Conservation (phyloP, 306 rosid species). For the Geum urbanum region DNA sequence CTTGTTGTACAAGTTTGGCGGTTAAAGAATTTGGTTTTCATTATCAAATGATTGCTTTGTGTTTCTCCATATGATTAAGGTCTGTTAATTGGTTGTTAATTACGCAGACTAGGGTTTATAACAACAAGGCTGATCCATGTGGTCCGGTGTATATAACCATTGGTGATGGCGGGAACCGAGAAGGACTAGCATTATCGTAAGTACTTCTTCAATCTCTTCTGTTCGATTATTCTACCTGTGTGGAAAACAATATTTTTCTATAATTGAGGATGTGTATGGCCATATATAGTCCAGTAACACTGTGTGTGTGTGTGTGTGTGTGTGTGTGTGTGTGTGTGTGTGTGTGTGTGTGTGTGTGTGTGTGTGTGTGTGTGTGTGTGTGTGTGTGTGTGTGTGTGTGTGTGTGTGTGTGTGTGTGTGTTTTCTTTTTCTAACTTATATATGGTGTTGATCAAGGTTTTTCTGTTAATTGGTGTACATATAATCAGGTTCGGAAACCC, state of each 20-base stretch:
- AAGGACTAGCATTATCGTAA: conserved; percentile 64
- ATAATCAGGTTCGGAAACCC: conserved; percentile 38
- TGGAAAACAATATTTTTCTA: not conserved
- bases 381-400: no score
- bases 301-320: no score
- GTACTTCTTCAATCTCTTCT: conserved; percentile 1
- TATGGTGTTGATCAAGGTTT: not conserved
- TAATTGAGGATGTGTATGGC: not conserved
- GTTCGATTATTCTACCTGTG: not conserved
- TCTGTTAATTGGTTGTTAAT: not conserved
- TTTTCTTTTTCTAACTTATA: no score
- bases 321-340: no score
- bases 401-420: no score
- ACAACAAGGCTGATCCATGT: conserved; percentile 47
- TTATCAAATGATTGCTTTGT: not conserved
- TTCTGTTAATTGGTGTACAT: not conserved
- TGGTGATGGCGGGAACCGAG: conserved; percentile 78
- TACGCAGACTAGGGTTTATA: conserved; percentile 53
- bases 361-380: no score
- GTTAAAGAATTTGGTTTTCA: not conserved
- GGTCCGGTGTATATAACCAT: conserved; percentile 61
- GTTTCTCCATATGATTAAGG: not conserved
- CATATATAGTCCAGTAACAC: no score
- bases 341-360: no score
- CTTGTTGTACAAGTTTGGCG: not conserved